Percentiles rank a stretch among this genome's conserved stretches.
These are phyloP conservation scores for Taphrina flavorubra DNA, from an alignment of 1,139 yeast genomes.

Conservation along the genomic window DNA sequence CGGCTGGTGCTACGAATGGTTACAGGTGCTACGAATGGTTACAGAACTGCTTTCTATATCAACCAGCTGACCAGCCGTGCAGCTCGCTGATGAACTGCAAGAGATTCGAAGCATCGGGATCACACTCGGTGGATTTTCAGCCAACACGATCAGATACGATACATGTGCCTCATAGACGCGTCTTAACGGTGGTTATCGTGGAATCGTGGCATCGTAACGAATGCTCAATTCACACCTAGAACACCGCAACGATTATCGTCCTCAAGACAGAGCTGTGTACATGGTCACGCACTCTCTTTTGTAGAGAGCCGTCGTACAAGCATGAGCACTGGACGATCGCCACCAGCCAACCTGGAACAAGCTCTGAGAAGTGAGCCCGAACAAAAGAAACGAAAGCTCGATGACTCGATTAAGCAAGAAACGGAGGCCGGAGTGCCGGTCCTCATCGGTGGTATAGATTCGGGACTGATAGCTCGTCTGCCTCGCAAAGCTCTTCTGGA, in stretches of 20 bases:
- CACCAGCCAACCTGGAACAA: slow-evolving; percentile 4
- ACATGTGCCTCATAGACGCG: slow-evolving; percentile 3
- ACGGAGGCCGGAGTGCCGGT: slow-evolving; percentile 5
- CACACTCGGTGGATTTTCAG: background rate
- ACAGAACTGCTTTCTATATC: no score
- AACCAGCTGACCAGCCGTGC: no score
- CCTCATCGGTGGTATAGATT: slow-evolving; percentile 21
- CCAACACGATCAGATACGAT: slow-evolving; percentile 18
- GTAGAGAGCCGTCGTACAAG: background rate
- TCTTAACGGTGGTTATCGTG: background rate
- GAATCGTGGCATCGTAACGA: background rate
- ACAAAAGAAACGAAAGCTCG: slow-evolving; percentile 7
- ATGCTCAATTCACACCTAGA: no score
- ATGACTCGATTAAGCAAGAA: background rate
- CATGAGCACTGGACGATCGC: slow-evolving; percentile 27
- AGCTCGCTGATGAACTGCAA: no score
- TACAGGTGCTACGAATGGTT: no score
- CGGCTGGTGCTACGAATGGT: no score
- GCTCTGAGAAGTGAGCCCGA: slow-evolving; percentile 12
- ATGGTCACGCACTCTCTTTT: background rate
- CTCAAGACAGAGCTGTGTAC: background rate
- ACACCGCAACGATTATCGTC: no score
- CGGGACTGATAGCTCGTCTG: slow-evolving; percentile 12
- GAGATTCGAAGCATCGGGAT: no score
- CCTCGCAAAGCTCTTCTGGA: slow-evolving; percentile 35